A percentile compares a stretch with the other conserved stretches of the same genome.
phyloP scores from a whole-genome alignment of 441 rosid genomes.

The Erodium texanum region DNA sequence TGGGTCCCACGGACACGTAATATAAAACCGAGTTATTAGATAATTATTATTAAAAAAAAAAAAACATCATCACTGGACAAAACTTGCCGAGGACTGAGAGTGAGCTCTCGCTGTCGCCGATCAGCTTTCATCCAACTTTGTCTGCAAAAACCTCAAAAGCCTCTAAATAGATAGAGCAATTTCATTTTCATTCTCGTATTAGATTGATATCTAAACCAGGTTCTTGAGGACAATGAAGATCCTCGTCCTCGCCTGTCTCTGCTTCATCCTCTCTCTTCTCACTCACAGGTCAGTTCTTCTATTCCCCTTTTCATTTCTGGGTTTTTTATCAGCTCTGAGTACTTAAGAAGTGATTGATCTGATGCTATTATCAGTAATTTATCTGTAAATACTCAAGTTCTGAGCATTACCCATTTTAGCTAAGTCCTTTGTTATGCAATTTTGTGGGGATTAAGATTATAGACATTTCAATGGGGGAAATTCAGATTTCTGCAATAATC shows the following conservation, averaged over 20 bases:
- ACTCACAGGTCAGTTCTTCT: background rate
- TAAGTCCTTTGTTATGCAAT: background rate
- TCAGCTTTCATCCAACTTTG: background rate
- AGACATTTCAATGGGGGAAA: background rate
- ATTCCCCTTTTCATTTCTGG: background rate
- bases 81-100: background rate
- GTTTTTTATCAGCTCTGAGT: background rate
- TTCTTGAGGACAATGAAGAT: background rate
- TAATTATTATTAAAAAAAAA: too few relatives aligned
- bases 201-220: background rate
- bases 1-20: too few relatives aligned
- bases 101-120: background rate
- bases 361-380: background rate
- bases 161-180: background rate
- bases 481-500: background rate
- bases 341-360: background rate
- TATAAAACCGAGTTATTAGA: too few relatives aligned
- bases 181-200: background rate
- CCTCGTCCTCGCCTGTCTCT: background rate
- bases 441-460: background rate
- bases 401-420: background rate
- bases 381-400: background rate
- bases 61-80: background rate
- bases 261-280: too few relatives aligned
- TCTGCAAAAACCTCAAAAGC: background rate